Conservation (phyloP, 139 green algal genomes). For the Limnomonas spitsbergensis region DNA sequence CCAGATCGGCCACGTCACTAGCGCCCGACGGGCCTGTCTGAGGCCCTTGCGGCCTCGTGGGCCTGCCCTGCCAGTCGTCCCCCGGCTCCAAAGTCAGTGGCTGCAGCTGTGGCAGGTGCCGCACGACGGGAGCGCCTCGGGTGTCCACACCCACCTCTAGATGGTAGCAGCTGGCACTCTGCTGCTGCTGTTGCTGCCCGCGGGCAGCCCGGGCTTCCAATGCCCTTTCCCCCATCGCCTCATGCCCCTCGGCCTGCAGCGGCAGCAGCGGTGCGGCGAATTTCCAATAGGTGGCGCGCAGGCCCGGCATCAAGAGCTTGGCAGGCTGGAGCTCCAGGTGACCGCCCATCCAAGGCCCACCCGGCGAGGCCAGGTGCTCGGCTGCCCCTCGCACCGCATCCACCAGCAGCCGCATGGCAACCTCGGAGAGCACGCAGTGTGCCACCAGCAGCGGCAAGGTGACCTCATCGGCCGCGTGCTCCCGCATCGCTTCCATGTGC, state of each 20-base stretch:
- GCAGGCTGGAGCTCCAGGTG: constrained; percentile 21
- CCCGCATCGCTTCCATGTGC: not conserved
- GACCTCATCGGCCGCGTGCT: constrained; percentile 24
- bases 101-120: not conserved
- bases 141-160: not conserved
- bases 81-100: not conserved
- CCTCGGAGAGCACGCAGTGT: constrained; percentile 34
- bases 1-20: not conserved
- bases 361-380: constrained; percentile 12
- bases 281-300: constrained; percentile 32
- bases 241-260: not conserved
- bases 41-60: not conserved
- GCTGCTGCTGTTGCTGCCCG: not conserved
- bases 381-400: constrained; percentile 26
- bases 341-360: constrained; percentile 6
- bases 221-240: not conserved
- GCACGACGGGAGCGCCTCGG: not conserved
- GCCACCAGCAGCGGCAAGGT: constrained; percentile 27
- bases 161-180: not conserved
- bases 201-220: not conserved
- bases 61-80: not conserved
- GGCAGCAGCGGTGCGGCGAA: constrained; percentile 22
- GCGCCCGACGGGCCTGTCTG: not conserved
- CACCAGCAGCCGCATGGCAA: constrained; percentile 32
- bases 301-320: constrained; percentile 15